A percentile compares a stretch with the other conserved stretches of the same genome.
Conservation (phyloP, 352 stramenopile species). For the Phytophthora foliorum region DNA sequence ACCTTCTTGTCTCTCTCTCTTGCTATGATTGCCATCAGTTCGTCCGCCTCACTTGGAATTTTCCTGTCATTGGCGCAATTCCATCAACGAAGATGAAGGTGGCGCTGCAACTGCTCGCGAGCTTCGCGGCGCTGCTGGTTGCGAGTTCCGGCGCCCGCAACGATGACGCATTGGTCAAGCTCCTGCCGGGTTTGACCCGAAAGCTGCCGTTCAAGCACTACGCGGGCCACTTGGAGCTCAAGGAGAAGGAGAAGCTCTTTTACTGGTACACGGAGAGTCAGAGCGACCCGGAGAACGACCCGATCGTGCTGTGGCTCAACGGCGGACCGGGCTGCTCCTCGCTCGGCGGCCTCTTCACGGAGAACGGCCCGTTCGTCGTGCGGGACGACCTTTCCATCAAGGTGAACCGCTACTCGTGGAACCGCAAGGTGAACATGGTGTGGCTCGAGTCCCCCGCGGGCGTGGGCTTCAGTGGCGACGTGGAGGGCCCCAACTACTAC, state of each 20-base stretch:
- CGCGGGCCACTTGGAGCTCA: constrained; percentile 61
- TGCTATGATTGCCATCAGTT: not conserved
- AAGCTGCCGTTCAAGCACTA: constrained; percentile 79
- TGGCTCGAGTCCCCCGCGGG: constrained; percentile 82
- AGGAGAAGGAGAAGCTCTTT: constrained; percentile 73
- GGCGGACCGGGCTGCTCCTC: constrained; percentile 83
- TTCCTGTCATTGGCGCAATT: constrained; percentile 3
- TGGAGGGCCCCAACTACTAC: constrained; percentile 77
- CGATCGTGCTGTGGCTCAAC: constrained; percentile 88
- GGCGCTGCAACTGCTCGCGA: constrained; percentile 47
- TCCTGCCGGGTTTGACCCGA: constrained; percentile 55
- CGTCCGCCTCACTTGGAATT: constrained; percentile 37
- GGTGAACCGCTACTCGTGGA: constrained; percentile 81
- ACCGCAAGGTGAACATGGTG: constrained; percentile 81
- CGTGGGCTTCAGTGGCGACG: constrained; percentile 74
- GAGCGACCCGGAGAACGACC: constrained; percentile 57
- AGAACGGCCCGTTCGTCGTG: constrained; percentile 86
- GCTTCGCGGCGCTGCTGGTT: constrained; percentile 20
- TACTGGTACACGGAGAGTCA: constrained; percentile 88
- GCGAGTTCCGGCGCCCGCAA: constrained; percentile 32
- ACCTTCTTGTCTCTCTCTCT: constrained; percentile 22
- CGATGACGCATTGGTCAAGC: constrained; percentile 59
- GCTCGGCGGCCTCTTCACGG: constrained; percentile 66
- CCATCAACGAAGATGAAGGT: constrained; percentile 51
- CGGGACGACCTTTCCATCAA: constrained; percentile 60